Evolutionary conservation across 2,329 filamentous ascomycete genomes (phyloP).

Genomic region (Aplosporella prunicola): DNA sequence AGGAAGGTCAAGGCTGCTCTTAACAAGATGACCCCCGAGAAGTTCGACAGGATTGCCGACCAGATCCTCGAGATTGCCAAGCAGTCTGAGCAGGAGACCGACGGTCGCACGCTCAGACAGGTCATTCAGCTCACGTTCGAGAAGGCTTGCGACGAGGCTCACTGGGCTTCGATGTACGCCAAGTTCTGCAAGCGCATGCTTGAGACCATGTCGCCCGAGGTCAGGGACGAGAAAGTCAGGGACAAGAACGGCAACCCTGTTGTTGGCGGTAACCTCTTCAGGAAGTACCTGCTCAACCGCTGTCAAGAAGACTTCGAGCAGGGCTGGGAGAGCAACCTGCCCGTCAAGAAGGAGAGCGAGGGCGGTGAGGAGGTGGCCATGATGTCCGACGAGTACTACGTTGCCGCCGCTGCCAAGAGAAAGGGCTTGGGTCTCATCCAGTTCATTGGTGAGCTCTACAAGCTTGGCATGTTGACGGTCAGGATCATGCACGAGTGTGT

Average conservation of each 20-base stretch:
- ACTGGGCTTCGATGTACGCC: conserved; percentile 98
- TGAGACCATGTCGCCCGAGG: conserved; percentile 86
- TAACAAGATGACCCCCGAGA: conserved; percentile 99
- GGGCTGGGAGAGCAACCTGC: conserved; percentile 86
- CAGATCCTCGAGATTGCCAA: conserved; percentile 87
- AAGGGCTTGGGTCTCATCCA: conserved; percentile 95
- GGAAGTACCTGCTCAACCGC: conserved; percentile 95
- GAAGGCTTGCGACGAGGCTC: conserved; percentile 95
- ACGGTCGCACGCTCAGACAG: conserved; percentile 89
- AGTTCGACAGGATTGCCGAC: conserved; percentile 90
- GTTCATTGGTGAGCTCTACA: conserved; percentile 99
- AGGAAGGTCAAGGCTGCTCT: conserved; percentile 96
- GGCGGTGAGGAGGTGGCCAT: conserved; percentile 70
- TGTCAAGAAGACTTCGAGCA: conserved; percentile 99
- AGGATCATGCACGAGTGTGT: conserved; percentile 99
- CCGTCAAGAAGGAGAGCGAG: conserved; percentile 64
- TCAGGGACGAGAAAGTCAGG: conserved; percentile 88
- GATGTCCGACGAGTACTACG: conserved; percentile 94
- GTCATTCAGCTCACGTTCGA: conserved; percentile 99
- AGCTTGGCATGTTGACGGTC: conserved; percentile 95
- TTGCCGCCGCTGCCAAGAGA: conserved; percentile 86
- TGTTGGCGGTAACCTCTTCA: conserved; percentile 86
- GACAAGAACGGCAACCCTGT: conserved; percentile 86
- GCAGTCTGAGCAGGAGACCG: conserved; percentile 90
- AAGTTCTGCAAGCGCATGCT: conserved; percentile 98